These are phyloP conservation scores for Geosmithia flava DNA, from an alignment of 2,329 filamentous ascomycete species.

Conservation along the genomic window DNA sequence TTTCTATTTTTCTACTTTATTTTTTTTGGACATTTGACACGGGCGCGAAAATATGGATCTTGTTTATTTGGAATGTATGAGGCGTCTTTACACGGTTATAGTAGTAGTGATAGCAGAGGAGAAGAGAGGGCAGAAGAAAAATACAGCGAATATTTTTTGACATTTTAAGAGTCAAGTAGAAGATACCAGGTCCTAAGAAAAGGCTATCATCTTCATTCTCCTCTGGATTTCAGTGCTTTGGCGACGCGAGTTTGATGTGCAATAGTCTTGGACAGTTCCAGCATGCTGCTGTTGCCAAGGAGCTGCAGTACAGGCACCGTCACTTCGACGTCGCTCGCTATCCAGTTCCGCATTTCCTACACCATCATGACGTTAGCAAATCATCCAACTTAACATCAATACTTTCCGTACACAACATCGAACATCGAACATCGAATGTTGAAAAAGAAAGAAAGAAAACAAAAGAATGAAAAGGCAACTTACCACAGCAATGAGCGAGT, in stretches of 20 bases:
- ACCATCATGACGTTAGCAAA: not conserved
- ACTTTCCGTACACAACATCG: not conserved
- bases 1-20: too few relatives aligned
- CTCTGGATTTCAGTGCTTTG: not conserved
- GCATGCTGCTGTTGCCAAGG: not conserved
- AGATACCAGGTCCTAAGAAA: not conserved
- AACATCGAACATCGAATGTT: not conserved
- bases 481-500: not conserved
- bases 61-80: not conserved
- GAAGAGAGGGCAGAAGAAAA: too few relatives aligned
- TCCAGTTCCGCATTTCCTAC: not conserved
- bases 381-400: too few relatives aligned
- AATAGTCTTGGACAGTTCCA: not conserved
- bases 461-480: not conserved
- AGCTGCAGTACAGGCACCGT: not conserved
- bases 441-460: not conserved
- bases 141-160: not conserved
- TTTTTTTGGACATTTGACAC: not conserved
- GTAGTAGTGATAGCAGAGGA: not conserved
- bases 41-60: not conserved
- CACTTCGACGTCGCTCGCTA: not conserved
- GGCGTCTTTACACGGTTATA: not conserved
- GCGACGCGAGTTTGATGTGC: not conserved
- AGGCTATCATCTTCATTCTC: not conserved
- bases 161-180: too few relatives aligned